A percentile compares a stretch with the other conserved stretches of the same genome.
These are phyloP conservation scores for Plasmodium chabaudi DNA, from an alignment of 169 alveolate genomes.

Conservation along the genomic window DNA sequence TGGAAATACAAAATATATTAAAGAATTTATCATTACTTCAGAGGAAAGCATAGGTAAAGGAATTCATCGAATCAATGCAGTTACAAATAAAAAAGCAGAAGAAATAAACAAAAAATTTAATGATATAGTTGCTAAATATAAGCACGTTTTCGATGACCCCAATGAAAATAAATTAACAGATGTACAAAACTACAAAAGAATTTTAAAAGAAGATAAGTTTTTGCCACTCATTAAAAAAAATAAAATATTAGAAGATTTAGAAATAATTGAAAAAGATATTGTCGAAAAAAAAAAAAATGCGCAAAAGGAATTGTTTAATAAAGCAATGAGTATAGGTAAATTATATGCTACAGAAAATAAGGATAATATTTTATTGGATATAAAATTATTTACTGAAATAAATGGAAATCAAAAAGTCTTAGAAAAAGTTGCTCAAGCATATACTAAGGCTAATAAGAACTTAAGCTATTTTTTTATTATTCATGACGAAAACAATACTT, in stretches of 20 bases:
- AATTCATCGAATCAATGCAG: constrained; percentile 90
- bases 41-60: constrained; percentile 95
- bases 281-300: constrained; percentile 60
- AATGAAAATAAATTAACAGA: constrained; percentile 79
- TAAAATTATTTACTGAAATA: constrained; percentile 56
- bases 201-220: constrained; percentile 75
- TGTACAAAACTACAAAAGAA: constrained; percentile 47
- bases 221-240: constrained; percentile 66
- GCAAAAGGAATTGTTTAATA: constrained; percentile 67
- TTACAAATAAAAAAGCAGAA: constrained; percentile 88
- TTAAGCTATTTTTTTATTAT: constrained; percentile 69
- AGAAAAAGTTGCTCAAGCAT: constrained; percentile 68
- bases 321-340: constrained; percentile 51
- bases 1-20: constrained; percentile 82
- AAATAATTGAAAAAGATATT: constrained; percentile 66
- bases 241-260: constrained; percentile 34
- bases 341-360: constrained; percentile 49
- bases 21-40: constrained; percentile 84
- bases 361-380: constrained; percentile 33
- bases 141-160: constrained; percentile 77
- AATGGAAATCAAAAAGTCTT: constrained; percentile 74
- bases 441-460: constrained; percentile 33
- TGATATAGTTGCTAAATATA: constrained; percentile 77
- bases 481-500: constrained; percentile 53
- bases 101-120: constrained; percentile 79